Conservation (phyloP, 2,329 filamentous ascomycete species). For the Penicillium sp. region DNA sequence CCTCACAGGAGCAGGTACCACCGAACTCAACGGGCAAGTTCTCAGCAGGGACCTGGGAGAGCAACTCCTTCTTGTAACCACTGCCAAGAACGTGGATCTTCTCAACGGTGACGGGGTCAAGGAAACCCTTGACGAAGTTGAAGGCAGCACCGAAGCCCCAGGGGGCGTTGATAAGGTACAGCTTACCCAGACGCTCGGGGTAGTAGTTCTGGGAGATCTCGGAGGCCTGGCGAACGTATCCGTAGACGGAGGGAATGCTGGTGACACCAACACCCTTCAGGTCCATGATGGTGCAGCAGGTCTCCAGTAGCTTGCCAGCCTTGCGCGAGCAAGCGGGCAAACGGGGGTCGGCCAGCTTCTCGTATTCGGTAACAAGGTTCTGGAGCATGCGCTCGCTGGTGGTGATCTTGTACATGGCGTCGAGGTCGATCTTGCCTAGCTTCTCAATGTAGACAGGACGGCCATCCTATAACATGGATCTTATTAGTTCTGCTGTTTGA, state of each 20-base stretch:
- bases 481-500: neutral
- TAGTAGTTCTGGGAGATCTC: conserved; percentile 98
- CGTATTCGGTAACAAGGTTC: conserved; percentile 97
- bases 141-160: conserved; percentile 93
- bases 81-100: conserved; percentile 91
- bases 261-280: conserved; percentile 87
- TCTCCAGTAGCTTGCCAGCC: conserved; percentile 85
- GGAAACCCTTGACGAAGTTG: conserved; percentile 83
- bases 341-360: conserved; percentile 89
- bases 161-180: conserved; percentile 97
- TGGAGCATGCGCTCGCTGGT: conserved; percentile 89
- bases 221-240: conserved; percentile 81
- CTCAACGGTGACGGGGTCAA: conserved; percentile 92
- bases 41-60: conserved; percentile 81
- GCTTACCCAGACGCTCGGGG: conserved; percentile 89
- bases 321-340: conserved; percentile 95
- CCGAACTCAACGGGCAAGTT: conserved; percentile 87
- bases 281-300: conserved; percentile 98
- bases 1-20: conserved; percentile 76
- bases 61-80: conserved; percentile 79
- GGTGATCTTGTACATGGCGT: conserved; percentile 89
- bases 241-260: conserved; percentile 80
- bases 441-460: conserved; percentile 97
- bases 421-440: conserved; percentile 88
- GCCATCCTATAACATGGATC: conserved; percentile 67